Evolutionary conservation across 108 stramenopile genomes (phyloP).

Genomic region (Skeletonema menzelii): DNA sequence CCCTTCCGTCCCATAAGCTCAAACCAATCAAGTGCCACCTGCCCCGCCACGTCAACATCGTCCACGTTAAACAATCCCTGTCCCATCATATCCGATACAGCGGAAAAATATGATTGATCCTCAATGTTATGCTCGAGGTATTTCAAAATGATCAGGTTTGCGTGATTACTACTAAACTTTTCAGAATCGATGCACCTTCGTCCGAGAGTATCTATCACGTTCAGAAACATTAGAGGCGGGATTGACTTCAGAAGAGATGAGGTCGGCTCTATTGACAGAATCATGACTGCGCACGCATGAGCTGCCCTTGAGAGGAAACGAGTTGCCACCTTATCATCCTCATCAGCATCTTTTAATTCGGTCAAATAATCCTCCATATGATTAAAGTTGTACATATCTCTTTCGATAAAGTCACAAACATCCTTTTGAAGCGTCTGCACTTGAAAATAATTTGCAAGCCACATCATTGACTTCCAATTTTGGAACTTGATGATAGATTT

Average conservation of each 20-base stretch:
- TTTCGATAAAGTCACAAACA: not conserved
- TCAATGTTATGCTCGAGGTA: no score
- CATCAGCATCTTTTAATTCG: not conserved
- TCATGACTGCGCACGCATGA: not conserved
- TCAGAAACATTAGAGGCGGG: no score
- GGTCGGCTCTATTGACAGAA: not conserved
- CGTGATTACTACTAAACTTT: no score
- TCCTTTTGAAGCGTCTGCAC: conserved; percentile 10
- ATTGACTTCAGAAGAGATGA: not conserved
- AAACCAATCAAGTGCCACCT: no score
- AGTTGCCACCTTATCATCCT: not conserved
- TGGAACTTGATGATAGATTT: not conserved
- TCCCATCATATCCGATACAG: no score
- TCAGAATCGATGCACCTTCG: no score
- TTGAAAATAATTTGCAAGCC: conserved; percentile 15
- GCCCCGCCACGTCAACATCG: no score
- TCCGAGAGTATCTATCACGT: no score
- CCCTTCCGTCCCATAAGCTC: no score
- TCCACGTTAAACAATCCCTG: no score
- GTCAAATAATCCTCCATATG: not conserved
- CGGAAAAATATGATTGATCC: no score
- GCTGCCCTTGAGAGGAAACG: not conserved
- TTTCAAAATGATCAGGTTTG: no score
- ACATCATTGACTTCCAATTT: conserved; percentile 8
- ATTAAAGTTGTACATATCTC: not conserved